Percentiles rank a stretch among this genome's conserved stretches.
Evolutionary conservation across 225 moss, liverwort and hornwort species (phyloP).

Genomic region (Bryum argenteum): DNA sequence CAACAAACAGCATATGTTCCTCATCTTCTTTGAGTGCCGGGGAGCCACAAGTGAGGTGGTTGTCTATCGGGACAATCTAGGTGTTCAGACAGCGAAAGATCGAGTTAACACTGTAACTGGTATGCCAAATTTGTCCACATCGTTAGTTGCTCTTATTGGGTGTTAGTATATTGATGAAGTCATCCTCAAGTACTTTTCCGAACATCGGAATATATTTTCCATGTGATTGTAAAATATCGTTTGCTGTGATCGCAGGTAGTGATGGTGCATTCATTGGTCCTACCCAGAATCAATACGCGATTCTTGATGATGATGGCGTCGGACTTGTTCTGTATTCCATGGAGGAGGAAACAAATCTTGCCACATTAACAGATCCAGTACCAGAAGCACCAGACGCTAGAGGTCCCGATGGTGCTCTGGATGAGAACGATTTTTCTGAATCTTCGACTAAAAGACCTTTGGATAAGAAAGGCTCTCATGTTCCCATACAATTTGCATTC

Average conservation of each 20-base stretch:
- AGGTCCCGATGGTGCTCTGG: constrained; percentile 69
- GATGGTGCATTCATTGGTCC: constrained; percentile 96
- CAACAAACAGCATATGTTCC: constrained; percentile 84
- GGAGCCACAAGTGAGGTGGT: constrained; percentile 96
- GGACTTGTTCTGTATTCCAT: constrained; percentile 82
- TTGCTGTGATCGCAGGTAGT: constrained; percentile 63
- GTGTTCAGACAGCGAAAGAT: constrained; percentile 70
- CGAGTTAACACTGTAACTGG: constrained; percentile 79
- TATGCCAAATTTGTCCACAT: constrained; percentile 24
- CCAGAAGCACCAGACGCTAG: constrained; percentile 48
- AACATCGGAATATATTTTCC: not conserved
- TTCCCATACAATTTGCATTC: constrained; percentile 83
- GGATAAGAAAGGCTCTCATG: constrained; percentile 59
- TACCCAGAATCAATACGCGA: constrained; percentile 82
- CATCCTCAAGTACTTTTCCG: constrained; percentile 18
- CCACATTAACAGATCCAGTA: constrained; percentile 55
- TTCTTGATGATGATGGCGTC: constrained; percentile 97
- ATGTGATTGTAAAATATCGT: constrained; percentile 18
- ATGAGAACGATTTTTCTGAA: constrained; percentile 92
- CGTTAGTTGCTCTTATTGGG: constrained; percentile 11
- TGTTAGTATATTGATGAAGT: not conserved
- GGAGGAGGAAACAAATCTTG: constrained; percentile 77
- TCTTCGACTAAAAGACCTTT: constrained; percentile 51
- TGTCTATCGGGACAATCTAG: constrained; percentile 88
- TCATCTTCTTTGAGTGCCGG: constrained; percentile 96